Percentiles rank a stretch among this genome's conserved stretches.
phyloP scores from a whole-genome alignment of 163 green algal species.

The Prototheca stagnorum region DNA sequence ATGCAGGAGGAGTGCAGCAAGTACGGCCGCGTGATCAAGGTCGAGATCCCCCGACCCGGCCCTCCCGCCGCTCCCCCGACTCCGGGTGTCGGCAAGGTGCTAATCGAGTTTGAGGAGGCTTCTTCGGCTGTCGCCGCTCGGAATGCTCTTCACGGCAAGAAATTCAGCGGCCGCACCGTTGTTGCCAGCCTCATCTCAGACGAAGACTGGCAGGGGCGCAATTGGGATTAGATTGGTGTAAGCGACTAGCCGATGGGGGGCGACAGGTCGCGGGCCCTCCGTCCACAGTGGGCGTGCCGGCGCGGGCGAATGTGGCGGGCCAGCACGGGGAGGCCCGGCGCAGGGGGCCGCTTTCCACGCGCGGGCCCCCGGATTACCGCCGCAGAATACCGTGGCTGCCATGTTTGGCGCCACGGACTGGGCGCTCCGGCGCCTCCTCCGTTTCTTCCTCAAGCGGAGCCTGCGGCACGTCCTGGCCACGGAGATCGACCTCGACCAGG shows the following conservation, averaged over 20 bases:
- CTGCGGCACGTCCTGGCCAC: constrained; percentile 18
- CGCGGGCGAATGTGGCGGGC: no score
- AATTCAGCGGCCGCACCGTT: constrained; percentile 76
- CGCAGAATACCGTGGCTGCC: no score
- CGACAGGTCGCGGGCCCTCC: no score
- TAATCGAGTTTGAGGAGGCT: constrained; percentile 67
- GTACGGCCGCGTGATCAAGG: constrained; percentile 45
- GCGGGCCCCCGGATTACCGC: no score
- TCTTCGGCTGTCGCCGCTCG: constrained; percentile 43
- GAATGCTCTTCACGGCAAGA: constrained; percentile 72
- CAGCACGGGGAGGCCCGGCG: no score
- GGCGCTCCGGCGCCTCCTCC: constrained; percentile 31
- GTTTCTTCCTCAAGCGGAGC: constrained; percentile 43
- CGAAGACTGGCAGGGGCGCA: constrained; percentile 30
- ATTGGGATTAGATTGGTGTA: no score
- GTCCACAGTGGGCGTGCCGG: no score
- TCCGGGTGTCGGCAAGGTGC: constrained; percentile 50
- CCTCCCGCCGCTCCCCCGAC: constrained; percentile 10
- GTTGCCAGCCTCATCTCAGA: constrained; percentile 54
- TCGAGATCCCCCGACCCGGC: constrained; percentile 47
- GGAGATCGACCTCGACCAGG: constrained; percentile 42
- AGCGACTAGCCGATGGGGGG: no score
- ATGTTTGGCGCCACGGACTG: constrained; percentile 4
- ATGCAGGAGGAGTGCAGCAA: constrained; percentile 84
- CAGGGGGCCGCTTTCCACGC: no score